Percentiles rank a stretch among this genome's conserved stretches.
Conservation (phyloP, 108 stramenopile genomes). For the Pseudonitzschia multiseries region DNA sequence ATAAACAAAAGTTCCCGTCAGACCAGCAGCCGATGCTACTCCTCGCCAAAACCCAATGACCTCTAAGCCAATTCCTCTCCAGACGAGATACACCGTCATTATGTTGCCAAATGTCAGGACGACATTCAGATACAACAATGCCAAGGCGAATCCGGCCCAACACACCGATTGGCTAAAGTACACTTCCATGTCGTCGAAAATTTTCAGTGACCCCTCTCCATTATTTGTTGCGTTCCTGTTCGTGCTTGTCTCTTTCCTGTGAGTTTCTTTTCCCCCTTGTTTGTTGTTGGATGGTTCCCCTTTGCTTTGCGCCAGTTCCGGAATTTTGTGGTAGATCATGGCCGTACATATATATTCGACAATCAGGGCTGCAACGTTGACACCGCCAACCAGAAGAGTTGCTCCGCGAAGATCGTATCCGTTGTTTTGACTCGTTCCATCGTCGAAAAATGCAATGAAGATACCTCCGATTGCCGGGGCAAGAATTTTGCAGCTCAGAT, state of each 20-base stretch:
- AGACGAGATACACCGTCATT: conserved; percentile 68
- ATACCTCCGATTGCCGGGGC: conserved; percentile 54
- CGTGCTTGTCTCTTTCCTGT: neutral
- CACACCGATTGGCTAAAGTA: conserved; percentile 44
- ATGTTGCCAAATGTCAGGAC: conserved; percentile 55
- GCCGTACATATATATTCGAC: conserved; percentile 52
- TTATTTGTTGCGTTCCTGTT: neutral
- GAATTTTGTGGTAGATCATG: conserved; percentile 33
- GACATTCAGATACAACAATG: conserved; percentile 59
- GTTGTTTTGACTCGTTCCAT: conserved; percentile 22
- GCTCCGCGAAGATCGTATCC: conserved; percentile 37
- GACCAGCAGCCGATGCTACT: conserved; percentile 51
- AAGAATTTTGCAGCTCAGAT: conserved; percentile 55
- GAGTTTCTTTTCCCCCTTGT: neutral
- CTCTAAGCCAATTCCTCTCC: conserved; percentile 48
- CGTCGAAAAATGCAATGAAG: conserved; percentile 33
- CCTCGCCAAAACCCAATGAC: conserved; percentile 60
- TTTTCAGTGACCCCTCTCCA: neutral
- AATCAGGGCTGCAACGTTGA: conserved; percentile 47
- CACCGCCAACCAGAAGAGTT: conserved; percentile 45
- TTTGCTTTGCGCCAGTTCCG: conserved; percentile 10
- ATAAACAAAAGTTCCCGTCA: conserved; percentile 64
- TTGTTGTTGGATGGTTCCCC: neutral
- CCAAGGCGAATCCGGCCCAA: conserved; percentile 49
- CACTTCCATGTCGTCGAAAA: conserved; percentile 32